Base-by-base conservation (phyloP, 2,329 filamentous ascomycete genomes). In the Aspergillus novofumigatus region DNA sequence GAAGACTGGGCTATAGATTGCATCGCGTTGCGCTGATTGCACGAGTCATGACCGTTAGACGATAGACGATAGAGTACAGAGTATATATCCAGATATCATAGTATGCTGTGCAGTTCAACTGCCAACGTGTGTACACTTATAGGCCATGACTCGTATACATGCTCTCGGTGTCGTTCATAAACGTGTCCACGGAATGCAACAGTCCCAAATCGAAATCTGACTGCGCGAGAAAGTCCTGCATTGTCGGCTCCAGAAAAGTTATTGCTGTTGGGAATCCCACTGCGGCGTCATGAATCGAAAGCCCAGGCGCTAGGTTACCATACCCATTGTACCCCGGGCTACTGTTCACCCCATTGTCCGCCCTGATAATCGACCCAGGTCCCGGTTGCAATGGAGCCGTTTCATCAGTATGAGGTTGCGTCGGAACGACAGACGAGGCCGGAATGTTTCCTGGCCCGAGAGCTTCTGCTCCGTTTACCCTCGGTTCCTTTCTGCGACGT, bases 161-260 rank as follows among this genome's bases (percentile, higher is more conserved):
- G 54, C 65, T 69, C 55, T 71, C 69, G 2, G 32, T 38, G 48
- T 74, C 71, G 49, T 64, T 70, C 55, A 73, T 64, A 53, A 71
- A 72, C 3, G 67, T 67, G 62, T 73, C 72, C 38, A 73, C 69
- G 7, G 71, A 69, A 57, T 73, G 69, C 55, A 72, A 54, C 52
- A 71, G 56, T 1, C 71, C 70, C 35, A 74, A 49, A 57, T 74
- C 72, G 20, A 75, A 66, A 62, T 75, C 70, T 4, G 71, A 72
- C 60, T 74, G 72, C 20, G 72, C 71, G 1, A 75, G 60, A 20
- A 74, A 75, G 49, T 74, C 70, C 55, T 75, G 71, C 72, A 75
- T 72, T 7, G 71, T 74, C 23, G 72, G 72, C 51, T 75, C 70
- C 44, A 73, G 58, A 50, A 75, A 73, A 8, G 72, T 66, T 70